Base-by-base conservation (phyloP, 768 basidiomycete genomes). In the Pleurotus djamor region DNA sequence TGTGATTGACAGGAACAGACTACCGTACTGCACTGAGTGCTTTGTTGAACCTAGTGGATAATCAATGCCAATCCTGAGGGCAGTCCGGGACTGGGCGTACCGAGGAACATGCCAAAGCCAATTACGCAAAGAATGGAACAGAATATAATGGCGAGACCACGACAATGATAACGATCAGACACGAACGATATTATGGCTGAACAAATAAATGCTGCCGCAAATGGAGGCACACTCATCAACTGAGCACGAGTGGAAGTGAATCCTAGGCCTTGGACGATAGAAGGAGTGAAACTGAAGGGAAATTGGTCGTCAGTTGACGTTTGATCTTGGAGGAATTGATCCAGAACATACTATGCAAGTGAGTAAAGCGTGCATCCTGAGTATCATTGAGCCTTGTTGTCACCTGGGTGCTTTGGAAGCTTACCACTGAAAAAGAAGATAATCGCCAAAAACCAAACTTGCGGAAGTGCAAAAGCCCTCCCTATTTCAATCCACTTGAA, bases 221-320 rank as follows among this genome's bases (percentile, higher is more conserved):
- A 86, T 2, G 84, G 85, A 12, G 79, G 79, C 2, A 88, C 87
- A 12, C 81, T 85, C 78, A 86, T 83, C 2, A 89, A 74, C 64
- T 89, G 86, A 9, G 84, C 82, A 17, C 73, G 68, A 34, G 81
- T 74, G 0, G 80, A 76, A 2, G 76, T 77, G 66, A 80, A 87
- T 17, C 87, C 87, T 3, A 89, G 77, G 14, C 76, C 74, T 33
- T 81, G 74, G 5, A 92, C 83, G 69, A 93, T 89, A 2, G 87
- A 86, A 4, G 91, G 91, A 5, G 83, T 74, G 71, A 93, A 92
- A 63, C 89, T 84, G 49, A 57, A 47, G 33, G 1, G 37, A n/a
- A n/a, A 32, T 60, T n/a, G 51, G 12, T 47, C n/a, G 33, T 50
- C 13, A 5, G 17, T n/a, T 5, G 28, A 49, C 10, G 12, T 16